A percentile compares a stretch with the other conserved stretches of the same genome.
These are phyloP conservation scores for Umbelopsis sp. DNA, from an alignment of 192 early-diverging fungal species.

Conservation along the genomic window DNA sequence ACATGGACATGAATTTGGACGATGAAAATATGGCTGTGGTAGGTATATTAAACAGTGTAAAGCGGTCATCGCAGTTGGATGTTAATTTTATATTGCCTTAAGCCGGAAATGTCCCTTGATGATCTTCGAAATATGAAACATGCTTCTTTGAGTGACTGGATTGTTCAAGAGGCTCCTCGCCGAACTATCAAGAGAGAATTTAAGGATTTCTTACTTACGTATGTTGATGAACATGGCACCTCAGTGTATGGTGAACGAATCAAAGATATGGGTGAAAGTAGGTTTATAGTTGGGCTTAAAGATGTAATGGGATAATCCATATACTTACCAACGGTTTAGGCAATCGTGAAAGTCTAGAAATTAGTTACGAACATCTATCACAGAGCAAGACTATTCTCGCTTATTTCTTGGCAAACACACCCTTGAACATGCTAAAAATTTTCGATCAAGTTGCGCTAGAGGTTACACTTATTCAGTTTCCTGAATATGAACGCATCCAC, in stretches of 20 bases:
- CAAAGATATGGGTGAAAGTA: conserved; percentile 72
- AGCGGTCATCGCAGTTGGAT: too few relatives aligned
- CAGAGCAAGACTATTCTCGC: conserved; percentile 82
- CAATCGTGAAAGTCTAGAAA: conserved; percentile 86
- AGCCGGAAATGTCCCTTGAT: conserved; percentile 70
- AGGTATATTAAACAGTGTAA: conserved; percentile 10
- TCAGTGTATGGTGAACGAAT: conserved; percentile 95
- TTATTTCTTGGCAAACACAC: conserved; percentile 89
- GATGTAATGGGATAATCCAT: too few relatives aligned
- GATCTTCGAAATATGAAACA: conserved; percentile 86
- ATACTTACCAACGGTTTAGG: conserved; percentile 6
- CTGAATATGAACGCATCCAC: conserved; percentile 89
- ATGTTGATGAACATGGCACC: conserved; percentile 80
- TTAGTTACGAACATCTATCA: conserved; percentile 82
- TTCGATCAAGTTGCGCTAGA: conserved; percentile 95
- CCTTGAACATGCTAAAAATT: conserved; percentile 84
- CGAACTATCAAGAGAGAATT: conserved; percentile 87
- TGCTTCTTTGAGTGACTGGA: conserved; percentile 79
- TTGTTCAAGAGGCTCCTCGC: conserved; percentile 82
- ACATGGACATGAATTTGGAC: conserved; percentile 59
- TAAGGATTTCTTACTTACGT: conserved; percentile 85
- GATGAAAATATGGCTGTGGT: conserved; percentile 55
- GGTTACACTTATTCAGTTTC: conserved; percentile 85
- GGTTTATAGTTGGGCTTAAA: not conserved
- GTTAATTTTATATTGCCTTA: conserved; percentile 24